Conservation (phyloP, 345 rosid species). For the Zanthoxylum bungeanum region DNA sequence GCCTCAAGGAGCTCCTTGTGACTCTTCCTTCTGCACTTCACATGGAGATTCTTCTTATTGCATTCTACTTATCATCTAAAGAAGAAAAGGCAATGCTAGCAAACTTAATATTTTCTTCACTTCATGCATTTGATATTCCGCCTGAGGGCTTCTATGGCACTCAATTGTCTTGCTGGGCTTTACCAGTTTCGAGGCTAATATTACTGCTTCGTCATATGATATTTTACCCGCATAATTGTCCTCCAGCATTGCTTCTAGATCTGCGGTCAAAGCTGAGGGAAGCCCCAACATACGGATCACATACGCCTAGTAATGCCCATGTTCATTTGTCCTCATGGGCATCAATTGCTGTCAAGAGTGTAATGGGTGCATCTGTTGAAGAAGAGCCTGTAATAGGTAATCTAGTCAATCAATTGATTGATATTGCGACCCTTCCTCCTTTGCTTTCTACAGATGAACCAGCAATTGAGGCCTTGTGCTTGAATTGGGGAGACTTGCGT, state of each 20-base stretch:
- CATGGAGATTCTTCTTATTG: conserved; percentile 85
- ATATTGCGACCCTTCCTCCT: conserved; percentile 57
- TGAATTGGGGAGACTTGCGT: conserved; percentile 53
- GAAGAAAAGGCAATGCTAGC: conserved; percentile 67
- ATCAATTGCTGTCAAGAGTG: conserved; percentile 44
- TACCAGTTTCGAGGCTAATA: conserved; percentile 82
- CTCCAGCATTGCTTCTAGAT: conserved; percentile 67
- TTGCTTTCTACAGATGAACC: conserved; percentile 46
- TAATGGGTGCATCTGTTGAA: conserved; percentile 53
- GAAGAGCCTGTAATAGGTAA: conserved; percentile 48
- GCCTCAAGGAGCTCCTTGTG: conserved; percentile 56
- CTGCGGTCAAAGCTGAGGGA: conserved; percentile 78
- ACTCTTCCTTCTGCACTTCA: conserved; percentile 85
- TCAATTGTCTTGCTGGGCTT: conserved; percentile 81
- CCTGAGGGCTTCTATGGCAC: conserved; percentile 31
- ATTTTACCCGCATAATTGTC: conserved; percentile 61
- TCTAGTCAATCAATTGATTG: conserved; percentile 70
- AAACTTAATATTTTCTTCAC: conserved; percentile 47
- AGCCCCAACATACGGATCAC: conserved; percentile 42
- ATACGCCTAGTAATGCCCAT: conserved; percentile 31
- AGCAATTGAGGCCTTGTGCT: conserved; percentile 40
- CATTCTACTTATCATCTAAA: conserved; percentile 81
- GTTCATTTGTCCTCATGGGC: conserved; percentile 73
- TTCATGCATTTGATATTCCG: conserved; percentile 43
- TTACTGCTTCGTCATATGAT: conserved; percentile 81